Conservation (phyloP, 1,139 yeast genomes). For the Petasospora rhodanensis region DNA sequence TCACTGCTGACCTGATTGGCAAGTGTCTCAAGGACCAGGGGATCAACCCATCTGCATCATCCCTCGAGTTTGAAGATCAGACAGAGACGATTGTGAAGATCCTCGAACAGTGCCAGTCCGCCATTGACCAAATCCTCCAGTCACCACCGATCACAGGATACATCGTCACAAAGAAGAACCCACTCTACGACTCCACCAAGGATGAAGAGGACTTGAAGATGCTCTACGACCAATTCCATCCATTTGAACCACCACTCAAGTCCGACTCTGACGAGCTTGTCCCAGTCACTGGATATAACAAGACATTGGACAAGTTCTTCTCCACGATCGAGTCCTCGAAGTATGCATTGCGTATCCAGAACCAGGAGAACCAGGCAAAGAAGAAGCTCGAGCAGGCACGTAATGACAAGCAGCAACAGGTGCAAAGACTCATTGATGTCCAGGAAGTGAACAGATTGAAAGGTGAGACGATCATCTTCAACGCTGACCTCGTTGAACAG, state of each 20-base stretch:
- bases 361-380: slow-evolving; percentile 70
- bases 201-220: slow-evolving; percentile 40
- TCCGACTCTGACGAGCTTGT: slow-evolving; percentile 30
- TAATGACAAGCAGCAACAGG: slow-evolving; percentile 66
- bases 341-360: slow-evolving; percentile 65
- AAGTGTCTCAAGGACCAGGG: slow-evolving; percentile 45
- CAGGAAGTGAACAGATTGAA: slow-evolving; percentile 61
- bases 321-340: slow-evolving; percentile 83
- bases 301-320: slow-evolving; percentile 77
- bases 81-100: slow-evolving; percentile 28
- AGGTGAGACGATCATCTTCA: slow-evolving; percentile 69
- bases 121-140: too few species aligned
- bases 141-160: slow-evolving; percentile 51
- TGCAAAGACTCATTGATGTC: slow-evolving; percentile 59
- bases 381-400: slow-evolving; percentile 72
- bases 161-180: slow-evolving; percentile 61
- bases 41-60: slow-evolving; percentile 40
- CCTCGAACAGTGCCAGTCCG: too few species aligned
- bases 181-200: slow-evolving; percentile 36
- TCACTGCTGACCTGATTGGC: slow-evolving; percentile 75
- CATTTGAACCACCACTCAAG: slow-evolving; percentile 60
- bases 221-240: slow-evolving; percentile 80
- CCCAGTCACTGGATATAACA: slow-evolving; percentile 60
- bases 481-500: slow-evolving; percentile 68
- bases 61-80: slow-evolving; percentile 36